These are phyloP conservation scores for Cyphellophora europaea DNA, from an alignment of 2,329 filamentous ascomycete species.

Conservation along the genomic window DNA sequence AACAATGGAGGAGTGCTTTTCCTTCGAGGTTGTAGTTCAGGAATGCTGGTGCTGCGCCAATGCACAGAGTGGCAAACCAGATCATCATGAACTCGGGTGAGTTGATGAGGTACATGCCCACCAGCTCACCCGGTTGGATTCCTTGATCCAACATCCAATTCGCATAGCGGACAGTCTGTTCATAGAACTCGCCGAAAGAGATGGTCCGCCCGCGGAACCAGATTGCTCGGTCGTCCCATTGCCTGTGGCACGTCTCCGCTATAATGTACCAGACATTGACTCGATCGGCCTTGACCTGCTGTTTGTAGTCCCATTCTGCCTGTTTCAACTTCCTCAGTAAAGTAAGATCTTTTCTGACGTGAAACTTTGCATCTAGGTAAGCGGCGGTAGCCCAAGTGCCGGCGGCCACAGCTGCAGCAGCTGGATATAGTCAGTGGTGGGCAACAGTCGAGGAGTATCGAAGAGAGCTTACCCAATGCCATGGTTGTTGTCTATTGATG, in stretches of 20 bases:
- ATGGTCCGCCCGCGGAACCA: conserved; percentile 57
- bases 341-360: conserved; percentile 53
- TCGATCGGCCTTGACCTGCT: conserved; percentile 43
- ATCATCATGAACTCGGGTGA: conserved; percentile 57
- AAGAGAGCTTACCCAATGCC: conserved; percentile 2
- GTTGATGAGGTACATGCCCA: conserved; percentile 60
- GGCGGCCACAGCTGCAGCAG: conserved; percentile 21
- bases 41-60: conserved; percentile 60
- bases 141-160: conserved; percentile 53
- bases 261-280: conserved; percentile 59
- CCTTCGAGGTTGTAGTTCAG: conserved; percentile 57
- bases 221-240: conserved; percentile 49
- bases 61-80: conserved; percentile 55
- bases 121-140: conserved; percentile 50
- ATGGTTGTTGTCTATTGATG: too few relatives aligned
- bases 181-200: conserved; percentile 48
- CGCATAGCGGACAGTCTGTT: conserved; percentile 51
- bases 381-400: conserved; percentile 36
- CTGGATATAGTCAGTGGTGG: conserved; percentile 1
- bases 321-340: conserved; percentile 35
- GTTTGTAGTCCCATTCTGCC: conserved; percentile 35
- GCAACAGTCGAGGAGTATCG: too few relatives aligned
- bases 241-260: conserved; percentile 43
- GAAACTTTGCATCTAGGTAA: conserved; percentile 62
- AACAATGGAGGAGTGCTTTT: conserved; percentile 56